These are phyloP conservation scores for Triglochin maritima DNA, from an alignment of 106 monocot genomes.

Conservation along the genomic window DNA sequence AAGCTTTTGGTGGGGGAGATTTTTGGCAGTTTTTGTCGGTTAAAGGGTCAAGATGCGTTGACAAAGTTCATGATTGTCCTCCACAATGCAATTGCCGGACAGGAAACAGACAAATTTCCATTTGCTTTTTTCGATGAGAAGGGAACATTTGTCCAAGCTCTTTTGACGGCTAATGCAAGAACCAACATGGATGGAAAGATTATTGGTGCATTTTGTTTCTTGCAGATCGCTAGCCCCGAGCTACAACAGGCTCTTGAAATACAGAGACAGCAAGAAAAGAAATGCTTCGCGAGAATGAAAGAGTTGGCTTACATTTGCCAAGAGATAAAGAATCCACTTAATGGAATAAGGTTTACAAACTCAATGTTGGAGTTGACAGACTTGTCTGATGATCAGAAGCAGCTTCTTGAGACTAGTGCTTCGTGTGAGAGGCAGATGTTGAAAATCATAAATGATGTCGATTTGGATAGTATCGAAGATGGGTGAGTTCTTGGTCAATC, in stretches of 20 bases:
- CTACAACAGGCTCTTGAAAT: slow-evolving; percentile 79
- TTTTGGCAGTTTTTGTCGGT: slow-evolving; percentile 74
- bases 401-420: slow-evolving; percentile 73
- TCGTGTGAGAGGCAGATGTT: slow-evolving; percentile 85
- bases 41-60: slow-evolving; percentile 77
- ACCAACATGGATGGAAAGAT: slow-evolving; percentile 51
- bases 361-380: slow-evolving; percentile 70
- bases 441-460: slow-evolving; percentile 58
- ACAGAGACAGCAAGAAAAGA: slow-evolving; percentile 83
- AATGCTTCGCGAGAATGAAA: slow-evolving; percentile 75
- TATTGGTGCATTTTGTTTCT: slow-evolving; percentile 86
- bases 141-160: slow-evolving; percentile 73
- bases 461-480: slow-evolving; percentile 63
- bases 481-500: slow-evolving; percentile 41
- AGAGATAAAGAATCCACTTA: slow-evolving; percentile 83
- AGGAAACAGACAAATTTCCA: slow-evolving; percentile 78
- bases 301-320: slow-evolving; percentile 85
- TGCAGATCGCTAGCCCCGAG: slow-evolving; percentile 88
- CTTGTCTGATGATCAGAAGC: slow-evolving; percentile 82
- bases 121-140: slow-evolving; percentile 78
- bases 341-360: slow-evolving; percentile 75
- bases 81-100: slow-evolving; percentile 74
- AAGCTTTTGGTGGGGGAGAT: slow-evolving; percentile 80
- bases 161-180: slow-evolving; percentile 77
- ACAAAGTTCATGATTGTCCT: slow-evolving; percentile 96